phyloP scores from a whole-genome alignment of 306 rosid species.

The Pyrus communis region DNA sequence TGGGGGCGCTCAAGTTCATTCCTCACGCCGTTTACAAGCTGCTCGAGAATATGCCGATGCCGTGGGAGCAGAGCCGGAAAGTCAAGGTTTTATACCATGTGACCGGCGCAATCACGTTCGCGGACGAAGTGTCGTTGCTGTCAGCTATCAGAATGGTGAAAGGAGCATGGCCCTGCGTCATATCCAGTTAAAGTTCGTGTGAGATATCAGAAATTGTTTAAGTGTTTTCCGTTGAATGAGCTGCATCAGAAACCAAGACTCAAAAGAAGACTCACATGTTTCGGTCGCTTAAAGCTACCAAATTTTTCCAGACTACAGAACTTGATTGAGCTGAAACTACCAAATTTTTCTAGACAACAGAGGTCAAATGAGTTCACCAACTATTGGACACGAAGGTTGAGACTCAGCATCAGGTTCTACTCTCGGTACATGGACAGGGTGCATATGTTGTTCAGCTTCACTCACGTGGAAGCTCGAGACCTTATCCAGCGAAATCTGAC shows the following conservation, averaged over 20 bases:
- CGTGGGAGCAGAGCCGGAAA: constrained; percentile 99
- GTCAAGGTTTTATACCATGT: constrained; percentile 87
- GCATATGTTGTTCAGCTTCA: constrained; percentile 89
- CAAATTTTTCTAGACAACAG: constrained; percentile 91
- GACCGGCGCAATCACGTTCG: constrained; percentile 91
- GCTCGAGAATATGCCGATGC: constrained; percentile 97
- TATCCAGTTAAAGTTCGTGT: constrained; percentile 98
- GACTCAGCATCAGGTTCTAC: constrained; percentile 93
- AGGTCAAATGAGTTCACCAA: constrained; percentile 96
- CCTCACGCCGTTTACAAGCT: constrained; percentile 97
- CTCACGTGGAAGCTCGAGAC: constrained; percentile 95
- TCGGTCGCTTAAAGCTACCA: constrained; percentile 90
- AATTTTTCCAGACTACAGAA: constrained; percentile 95
- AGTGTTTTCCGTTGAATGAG: constrained; percentile 94
- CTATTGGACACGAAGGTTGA: constrained; percentile 90
- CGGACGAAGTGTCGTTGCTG: constrained; percentile 83
- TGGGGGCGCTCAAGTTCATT: constrained; percentile 88
- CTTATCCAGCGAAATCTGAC: constrained; percentile 95
- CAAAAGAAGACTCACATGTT: constrained; percentile 93
- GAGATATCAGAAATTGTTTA: constrained; percentile 86
- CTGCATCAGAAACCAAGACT: constrained; percentile 96
- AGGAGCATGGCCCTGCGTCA: constrained; percentile 95
- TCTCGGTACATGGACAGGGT: constrained; percentile 91
- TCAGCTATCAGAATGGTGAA: constrained; percentile 56
- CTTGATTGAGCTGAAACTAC: constrained; percentile 58